Evolutionary conservation across 108 stramenopile species (phyloP).

Genomic region (Cyclotella atomus): DNA sequence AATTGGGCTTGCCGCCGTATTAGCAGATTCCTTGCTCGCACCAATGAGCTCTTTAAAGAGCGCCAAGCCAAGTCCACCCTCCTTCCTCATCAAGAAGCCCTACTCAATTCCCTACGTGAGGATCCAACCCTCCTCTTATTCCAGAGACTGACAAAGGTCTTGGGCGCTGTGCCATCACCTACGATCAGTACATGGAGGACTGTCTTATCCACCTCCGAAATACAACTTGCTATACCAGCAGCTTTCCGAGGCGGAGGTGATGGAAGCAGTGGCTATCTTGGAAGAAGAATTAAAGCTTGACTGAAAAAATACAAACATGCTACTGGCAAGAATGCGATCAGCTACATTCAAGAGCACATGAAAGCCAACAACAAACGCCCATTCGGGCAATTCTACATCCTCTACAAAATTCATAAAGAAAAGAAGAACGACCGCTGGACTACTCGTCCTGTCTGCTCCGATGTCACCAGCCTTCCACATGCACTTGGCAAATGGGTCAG

Average conservation of each 20-base stretch:
- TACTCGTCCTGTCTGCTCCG: conserved; percentile 7
- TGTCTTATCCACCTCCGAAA: neutral
- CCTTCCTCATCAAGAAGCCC: neutral
- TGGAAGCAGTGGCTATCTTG: neutral
- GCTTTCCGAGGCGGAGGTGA: too few relatives aligned
- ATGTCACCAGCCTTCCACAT: neutral
- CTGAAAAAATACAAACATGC: neutral
- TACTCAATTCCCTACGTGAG: neutral
- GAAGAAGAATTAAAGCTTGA: neutral
- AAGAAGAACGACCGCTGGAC: neutral
- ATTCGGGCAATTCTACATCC: neutral
- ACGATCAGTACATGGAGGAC: neutral
- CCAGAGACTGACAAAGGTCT: conserved; percentile 4
- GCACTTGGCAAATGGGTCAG: conserved; percentile 10
- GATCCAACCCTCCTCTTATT: neutral
- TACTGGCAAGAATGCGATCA: neutral
- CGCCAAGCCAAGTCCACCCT: neutral
- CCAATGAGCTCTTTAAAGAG: neutral
- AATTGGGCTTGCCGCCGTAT: neutral
- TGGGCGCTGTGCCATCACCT: neutral
- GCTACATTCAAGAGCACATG: neutral
- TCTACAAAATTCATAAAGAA: neutral
- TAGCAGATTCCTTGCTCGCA: neutral
- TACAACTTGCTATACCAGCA: neutral
- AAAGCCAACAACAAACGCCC: neutral